Percentiles rank a stretch among this genome's conserved stretches.
phyloP scores from a whole-genome alignment of 768 basidiomycete species.

The Xerocomus potaroensis region DNA sequence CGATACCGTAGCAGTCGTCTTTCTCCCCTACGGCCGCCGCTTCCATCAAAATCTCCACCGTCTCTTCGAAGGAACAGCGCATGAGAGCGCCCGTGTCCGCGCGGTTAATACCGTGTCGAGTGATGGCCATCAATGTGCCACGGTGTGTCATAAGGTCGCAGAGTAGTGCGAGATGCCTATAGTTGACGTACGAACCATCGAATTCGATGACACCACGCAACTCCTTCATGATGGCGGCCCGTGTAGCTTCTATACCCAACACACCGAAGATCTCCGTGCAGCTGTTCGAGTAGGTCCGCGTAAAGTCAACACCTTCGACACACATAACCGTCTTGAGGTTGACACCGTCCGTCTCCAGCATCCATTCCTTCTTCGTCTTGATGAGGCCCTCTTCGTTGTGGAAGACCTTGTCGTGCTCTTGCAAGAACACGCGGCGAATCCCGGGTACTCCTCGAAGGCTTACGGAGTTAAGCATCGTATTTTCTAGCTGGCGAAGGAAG shows the following conservation, averaged over 20 bases:
- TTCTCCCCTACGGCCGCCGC: conserved; percentile 97
- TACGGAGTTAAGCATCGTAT: conserved; percentile 94
- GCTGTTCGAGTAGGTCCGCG: conserved; percentile 93
- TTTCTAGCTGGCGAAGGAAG: conserved; percentile 94
- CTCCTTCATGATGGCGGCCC: conserved; percentile 92
- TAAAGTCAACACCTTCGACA: conserved; percentile 91
- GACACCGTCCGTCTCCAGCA: conserved; percentile 94
- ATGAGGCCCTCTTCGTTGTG: conserved; percentile 64
- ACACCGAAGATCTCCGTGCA: conserved; percentile 93
- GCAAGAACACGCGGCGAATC: conserved; percentile 91
- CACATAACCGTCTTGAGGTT: conserved; percentile 95
- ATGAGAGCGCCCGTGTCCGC: conserved; percentile 98
- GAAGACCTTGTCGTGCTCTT: conserved; percentile 76
- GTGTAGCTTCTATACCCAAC: conserved; percentile 94
- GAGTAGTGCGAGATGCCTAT: conserved; percentile 92
- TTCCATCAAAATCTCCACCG: conserved; percentile 98
- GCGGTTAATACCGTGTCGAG: conserved; percentile 98
- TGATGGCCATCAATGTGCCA: conserved; percentile 94
- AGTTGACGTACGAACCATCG: conserved; percentile 99
- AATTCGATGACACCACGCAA: conserved; percentile 96
- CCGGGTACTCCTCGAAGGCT: conserved; percentile 89
- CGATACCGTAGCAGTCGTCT: conserved; percentile 96
- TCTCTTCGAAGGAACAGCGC: conserved; percentile 99
- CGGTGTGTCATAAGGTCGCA: conserved; percentile 99
- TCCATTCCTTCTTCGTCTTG: conserved; percentile 76